Percentiles rank a stretch among this genome's conserved stretches.
phyloP scores from a whole-genome alignment of 1,284 basidiomycete species.

The Boletellus deceptivus region DNA sequence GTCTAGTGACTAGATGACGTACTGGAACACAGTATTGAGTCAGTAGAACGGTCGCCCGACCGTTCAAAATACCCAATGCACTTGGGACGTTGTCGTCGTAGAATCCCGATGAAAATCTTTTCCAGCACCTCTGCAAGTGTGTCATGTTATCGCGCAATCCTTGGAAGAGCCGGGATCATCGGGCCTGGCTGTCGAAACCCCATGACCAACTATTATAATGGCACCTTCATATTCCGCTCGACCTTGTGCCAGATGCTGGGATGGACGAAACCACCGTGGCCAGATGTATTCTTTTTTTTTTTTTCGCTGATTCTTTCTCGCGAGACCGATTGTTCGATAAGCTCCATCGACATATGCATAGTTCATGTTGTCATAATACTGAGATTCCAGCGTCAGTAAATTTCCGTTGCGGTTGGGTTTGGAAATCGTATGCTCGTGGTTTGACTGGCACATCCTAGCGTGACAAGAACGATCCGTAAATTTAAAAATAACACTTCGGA shows the following conservation, averaged over 20 bases:
- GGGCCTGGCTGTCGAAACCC: conserved; percentile 6
- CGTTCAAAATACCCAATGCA: conserved; percentile 16
- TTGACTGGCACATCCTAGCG: neutral
- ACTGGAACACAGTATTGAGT: too few species aligned
- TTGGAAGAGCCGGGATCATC: conserved; percentile 40
- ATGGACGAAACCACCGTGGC: neutral
- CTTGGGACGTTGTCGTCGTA: conserved; percentile 16
- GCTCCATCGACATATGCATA: neutral
- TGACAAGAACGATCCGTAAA: too few species aligned
- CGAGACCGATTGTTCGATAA: conserved; percentile 6
- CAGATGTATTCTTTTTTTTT: conserved; percentile 5
- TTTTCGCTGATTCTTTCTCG: too few species aligned
- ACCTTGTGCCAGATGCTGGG: conserved; percentile 12
- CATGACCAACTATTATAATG: conserved; percentile 4
- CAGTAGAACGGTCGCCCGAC: conserved; percentile 1
- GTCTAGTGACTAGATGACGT: neutral
- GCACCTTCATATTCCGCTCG: conserved; percentile 14
- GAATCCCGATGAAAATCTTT: neutral
- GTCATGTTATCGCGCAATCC: conserved; percentile 35
- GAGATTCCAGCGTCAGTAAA: conserved; percentile 4
- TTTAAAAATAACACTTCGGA: too few species aligned
- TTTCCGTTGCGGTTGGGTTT: conserved; percentile 6
- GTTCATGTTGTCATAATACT: neutral
- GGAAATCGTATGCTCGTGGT: neutral
- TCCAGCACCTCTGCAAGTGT: conserved; percentile 34